A percentile compares a stretch with the other conserved stretches of the same genome.
Evolutionary conservation across 176 grass and related monocot genomes (phyloP).

Genomic region (Juncus effusus): DNA sequence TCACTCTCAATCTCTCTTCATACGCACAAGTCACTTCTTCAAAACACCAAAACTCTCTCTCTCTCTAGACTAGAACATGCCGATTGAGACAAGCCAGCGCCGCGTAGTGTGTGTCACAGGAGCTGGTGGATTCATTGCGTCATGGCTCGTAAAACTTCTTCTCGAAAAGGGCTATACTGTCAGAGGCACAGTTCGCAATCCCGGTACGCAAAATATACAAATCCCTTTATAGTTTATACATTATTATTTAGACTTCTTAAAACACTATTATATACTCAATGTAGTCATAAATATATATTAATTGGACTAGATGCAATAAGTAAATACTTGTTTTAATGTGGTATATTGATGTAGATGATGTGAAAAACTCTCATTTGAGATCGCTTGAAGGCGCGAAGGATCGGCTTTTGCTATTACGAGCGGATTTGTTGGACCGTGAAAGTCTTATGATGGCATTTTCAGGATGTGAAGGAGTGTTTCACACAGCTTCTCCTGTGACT

Average conservation of each 20-base stretch:
- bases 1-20: not conserved
- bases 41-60: no score
- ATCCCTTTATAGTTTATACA: no score
- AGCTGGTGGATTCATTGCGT: conserved; percentile 45
- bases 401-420: conserved; percentile 49
- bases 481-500: conserved; percentile 73
- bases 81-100: not conserved
- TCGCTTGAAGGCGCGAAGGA: conserved; percentile 56
- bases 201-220: conserved; percentile 14
- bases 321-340: not conserved
- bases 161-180: conserved; percentile 35
- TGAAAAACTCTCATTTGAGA: conserved; percentile 71
- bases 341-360: conserved; percentile 40
- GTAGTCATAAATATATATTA: no score
- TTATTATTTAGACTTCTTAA: no score
- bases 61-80: not conserved
- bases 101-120: conserved; percentile 38
- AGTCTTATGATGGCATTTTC: conserved; percentile 46
- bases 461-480: conserved; percentile 83
- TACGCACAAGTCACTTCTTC: not conserved
- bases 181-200: conserved; percentile 37
- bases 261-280: no score
- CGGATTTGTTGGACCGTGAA: conserved; percentile 66
- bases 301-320: no score
- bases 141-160: conserved; percentile 44